These are phyloP conservation scores for Hypsizygus marmoreus DNA, from an alignment of 768 basidiomycete genomes.

Conservation along the genomic window DNA sequence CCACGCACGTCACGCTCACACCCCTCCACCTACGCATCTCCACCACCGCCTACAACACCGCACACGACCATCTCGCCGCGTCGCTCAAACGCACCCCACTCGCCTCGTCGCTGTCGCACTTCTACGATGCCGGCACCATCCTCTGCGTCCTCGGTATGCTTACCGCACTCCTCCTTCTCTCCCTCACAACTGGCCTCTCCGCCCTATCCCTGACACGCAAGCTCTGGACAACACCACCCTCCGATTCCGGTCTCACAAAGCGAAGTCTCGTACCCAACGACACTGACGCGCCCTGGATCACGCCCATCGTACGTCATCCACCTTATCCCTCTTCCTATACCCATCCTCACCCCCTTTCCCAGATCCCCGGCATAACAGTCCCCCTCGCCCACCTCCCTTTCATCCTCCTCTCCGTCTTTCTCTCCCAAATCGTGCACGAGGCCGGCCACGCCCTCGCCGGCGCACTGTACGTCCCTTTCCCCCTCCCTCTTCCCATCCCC, in stretches of 20 bases:
- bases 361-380: constrained; percentile 86
- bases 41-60: constrained; percentile 50
- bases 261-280: constrained; percentile 3
- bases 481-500: background rate
- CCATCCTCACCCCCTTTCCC: background rate
- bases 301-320: constrained; percentile 34
- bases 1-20: constrained; percentile 24
- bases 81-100: constrained; percentile 31
- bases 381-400: constrained; percentile 72
- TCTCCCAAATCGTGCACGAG: constrained; percentile 78
- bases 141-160: constrained; percentile 51
- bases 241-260: constrained; percentile 5
- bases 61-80: constrained; percentile 46
- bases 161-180: constrained; percentile 38
- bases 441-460: constrained; percentile 77
- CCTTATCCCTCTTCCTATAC: background rate
- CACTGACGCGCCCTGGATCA: constrained; percentile 12
- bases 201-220: constrained; percentile 11
- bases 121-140: constrained; percentile 55
- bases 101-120: constrained; percentile 27
- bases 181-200: constrained; percentile 32
- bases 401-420: constrained; percentile 60
- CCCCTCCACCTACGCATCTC: constrained; percentile 42
- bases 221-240: background rate
- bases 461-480: constrained; percentile 54